Evolutionary conservation across 2,329 filamentous ascomycete genomes (phyloP).

Genomic region (Colletotrichum scovillei): DNA sequence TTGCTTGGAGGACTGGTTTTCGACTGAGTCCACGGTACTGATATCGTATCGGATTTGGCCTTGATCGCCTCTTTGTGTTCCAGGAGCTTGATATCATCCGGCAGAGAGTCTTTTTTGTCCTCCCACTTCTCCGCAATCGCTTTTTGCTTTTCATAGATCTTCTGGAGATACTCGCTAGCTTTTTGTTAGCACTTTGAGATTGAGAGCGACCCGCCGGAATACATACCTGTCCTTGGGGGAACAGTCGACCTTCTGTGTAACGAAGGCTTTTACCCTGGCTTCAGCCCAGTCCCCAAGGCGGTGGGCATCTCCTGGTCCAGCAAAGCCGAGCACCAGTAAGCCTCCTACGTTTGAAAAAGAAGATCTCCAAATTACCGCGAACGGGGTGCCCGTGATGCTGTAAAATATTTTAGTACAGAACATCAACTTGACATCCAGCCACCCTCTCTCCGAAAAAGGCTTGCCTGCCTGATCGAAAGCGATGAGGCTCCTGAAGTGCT

Average conservation of each 20-base stretch:
- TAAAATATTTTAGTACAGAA: background rate
- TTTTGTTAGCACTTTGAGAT: background rate
- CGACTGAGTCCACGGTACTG: background rate
- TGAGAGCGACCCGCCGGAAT: no score
- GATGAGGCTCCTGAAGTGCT: background rate
- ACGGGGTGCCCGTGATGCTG: background rate
- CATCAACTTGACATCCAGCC: conserved; percentile 23
- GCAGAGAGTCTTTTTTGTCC: background rate
- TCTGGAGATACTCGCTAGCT: conserved; percentile 6
- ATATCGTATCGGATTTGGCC: background rate
- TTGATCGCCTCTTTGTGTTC: conserved; percentile 11
- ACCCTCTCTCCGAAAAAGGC: background rate
- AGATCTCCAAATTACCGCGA: background rate
- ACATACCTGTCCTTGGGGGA: background rate
- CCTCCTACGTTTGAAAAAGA: background rate
- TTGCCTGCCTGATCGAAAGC: background rate
- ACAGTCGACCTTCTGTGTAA: background rate
- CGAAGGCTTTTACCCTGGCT: background rate
- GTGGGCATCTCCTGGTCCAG: background rate
- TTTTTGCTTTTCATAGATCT: background rate
- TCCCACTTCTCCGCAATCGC: background rate
- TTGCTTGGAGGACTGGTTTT: background rate
- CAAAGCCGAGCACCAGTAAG: conserved; percentile 4
- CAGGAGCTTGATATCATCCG: conserved; percentile 10
- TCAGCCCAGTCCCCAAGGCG: conserved; percentile 4